Conservation (phyloP, 768 basidiomycete genomes). For the Tylopilus sp. region DNA sequence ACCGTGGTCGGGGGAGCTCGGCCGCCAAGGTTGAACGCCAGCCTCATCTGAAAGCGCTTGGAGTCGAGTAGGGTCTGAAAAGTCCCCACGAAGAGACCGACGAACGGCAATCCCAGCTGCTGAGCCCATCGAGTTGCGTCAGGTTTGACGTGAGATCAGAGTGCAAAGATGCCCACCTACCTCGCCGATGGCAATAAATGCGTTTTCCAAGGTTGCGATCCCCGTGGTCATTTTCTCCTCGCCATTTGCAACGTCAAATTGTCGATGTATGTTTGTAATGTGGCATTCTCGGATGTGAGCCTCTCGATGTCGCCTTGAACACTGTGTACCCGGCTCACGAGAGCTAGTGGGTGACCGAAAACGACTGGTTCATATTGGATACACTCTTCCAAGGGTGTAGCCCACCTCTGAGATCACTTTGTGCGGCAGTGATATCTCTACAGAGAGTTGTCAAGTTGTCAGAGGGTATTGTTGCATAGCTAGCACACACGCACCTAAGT, state of each 20-base stretch:
- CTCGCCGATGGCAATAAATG: not conserved
- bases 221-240: constrained; percentile 54
- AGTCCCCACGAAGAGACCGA: not conserved
- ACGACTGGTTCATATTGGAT: not conserved
- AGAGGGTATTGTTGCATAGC: not conserved
- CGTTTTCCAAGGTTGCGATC: not conserved
- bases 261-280: constrained; percentile 86
- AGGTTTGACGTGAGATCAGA: not conserved
- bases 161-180: constrained; percentile 1
- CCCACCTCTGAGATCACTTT: constrained; percentile 74
- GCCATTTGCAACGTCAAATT: constrained; percentile 87
- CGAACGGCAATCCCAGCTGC: not conserved
- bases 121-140: not conserved
- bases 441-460: not conserved
- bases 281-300: constrained; percentile 73
- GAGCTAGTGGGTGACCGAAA: constrained; percentile 40
- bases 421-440: constrained; percentile 74
- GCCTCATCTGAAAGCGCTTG: too few species aligned
- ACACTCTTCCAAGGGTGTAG: constrained; percentile 2
- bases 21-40: too few species aligned
- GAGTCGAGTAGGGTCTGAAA: not conserved
- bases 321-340: constrained; percentile 60
- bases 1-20: too few species aligned
- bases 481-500: constrained; percentile 57
- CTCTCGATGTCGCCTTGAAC: constrained; percentile 82